A percentile compares a stretch with the other conserved stretches of the same genome.
Evolutionary conservation across 2,329 filamentous ascomycete species (phyloP).

Genomic region (Elsinoe perseae): DNA sequence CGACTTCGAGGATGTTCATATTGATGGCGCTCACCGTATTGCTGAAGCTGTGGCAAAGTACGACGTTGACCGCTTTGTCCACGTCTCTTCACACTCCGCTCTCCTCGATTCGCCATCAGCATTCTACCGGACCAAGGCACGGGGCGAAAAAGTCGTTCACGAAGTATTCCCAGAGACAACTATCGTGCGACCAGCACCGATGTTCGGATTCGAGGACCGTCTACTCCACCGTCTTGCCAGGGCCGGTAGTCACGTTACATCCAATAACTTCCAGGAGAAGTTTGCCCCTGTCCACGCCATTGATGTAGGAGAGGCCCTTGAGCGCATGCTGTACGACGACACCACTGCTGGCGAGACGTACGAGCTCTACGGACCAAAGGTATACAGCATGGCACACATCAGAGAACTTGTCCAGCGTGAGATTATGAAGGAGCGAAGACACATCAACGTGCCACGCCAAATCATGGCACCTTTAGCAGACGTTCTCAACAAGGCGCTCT

Average conservation of each 20-base stretch:
- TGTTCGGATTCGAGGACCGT: conserved; percentile 93
- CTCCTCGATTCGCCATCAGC: conserved; percentile 71
- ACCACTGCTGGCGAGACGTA: conserved; percentile 82
- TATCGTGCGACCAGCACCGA: conserved; percentile 84
- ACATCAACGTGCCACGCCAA: conserved; percentile 81
- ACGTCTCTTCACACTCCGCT: conserved; percentile 92
- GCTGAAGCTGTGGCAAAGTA: conserved; percentile 94
- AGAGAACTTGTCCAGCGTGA: conserved; percentile 82
- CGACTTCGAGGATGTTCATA: conserved; percentile 80
- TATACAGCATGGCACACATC: conserved; percentile 85
- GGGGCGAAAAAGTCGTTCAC: conserved; percentile 74
- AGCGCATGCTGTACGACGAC: conserved; percentile 86
- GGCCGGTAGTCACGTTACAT: conserved; percentile 72
- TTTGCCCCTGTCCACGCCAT: conserved; percentile 88
- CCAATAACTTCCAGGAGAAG: conserved; percentile 88
- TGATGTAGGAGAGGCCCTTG: conserved; percentile 81
- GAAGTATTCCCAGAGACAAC: conserved; percentile 94
- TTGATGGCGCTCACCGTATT: conserved; percentile 87
- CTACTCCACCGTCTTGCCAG: conserved; percentile 79
- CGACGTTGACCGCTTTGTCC: conserved; percentile 92
- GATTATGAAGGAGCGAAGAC: conserved; percentile 80
- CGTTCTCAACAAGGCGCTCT: conserved; percentile 71
- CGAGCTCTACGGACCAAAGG: conserved; percentile 87
- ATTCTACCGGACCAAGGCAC: conserved; percentile 86
- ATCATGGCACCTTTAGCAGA: conserved; percentile 68